phyloP scores from a whole-genome alignment of 164 flowering plant species.

The Stephania japonica region DNA sequence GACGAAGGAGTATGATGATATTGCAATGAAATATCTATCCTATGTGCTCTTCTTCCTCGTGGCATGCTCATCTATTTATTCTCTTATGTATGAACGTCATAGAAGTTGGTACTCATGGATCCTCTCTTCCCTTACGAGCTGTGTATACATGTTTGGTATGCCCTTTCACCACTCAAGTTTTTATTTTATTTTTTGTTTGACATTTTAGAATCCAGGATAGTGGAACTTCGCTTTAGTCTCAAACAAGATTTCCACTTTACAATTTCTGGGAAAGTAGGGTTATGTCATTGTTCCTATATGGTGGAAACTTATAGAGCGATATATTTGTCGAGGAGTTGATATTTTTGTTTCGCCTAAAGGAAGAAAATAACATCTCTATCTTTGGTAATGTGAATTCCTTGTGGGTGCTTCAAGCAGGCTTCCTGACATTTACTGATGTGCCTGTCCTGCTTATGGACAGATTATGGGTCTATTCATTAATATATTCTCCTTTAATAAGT shows the following conservation, averaged over 20 bases:
- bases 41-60: conserved; percentile 84
- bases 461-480: not conserved
- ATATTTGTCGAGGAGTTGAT: too few species aligned
- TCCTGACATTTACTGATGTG: not conserved
- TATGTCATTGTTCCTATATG: too few species aligned
- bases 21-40: conserved; percentile 93
- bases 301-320: too few species aligned
- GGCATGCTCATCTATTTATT: conserved; percentile 72
- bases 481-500: not conserved
- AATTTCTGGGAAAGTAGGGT: not conserved
- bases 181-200: not conserved
- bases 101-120: conserved; percentile 99
- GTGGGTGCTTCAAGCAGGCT: too few species aligned
- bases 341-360: too few species aligned
- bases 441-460: not conserved
- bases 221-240: not conserved
- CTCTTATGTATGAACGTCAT: conserved; percentile 93
- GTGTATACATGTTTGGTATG: conserved; percentile 99
- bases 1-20: conserved; percentile 96
- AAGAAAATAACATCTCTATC: too few species aligned
- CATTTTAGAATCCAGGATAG: not conserved
- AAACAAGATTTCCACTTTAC: not conserved
- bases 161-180: not conserved
- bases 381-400: too few species aligned
- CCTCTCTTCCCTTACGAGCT: conserved; percentile 93